Base-by-base conservation (phyloP, 2,329 filamentous ascomycete genomes). In the Penicillium italicum region DNA sequence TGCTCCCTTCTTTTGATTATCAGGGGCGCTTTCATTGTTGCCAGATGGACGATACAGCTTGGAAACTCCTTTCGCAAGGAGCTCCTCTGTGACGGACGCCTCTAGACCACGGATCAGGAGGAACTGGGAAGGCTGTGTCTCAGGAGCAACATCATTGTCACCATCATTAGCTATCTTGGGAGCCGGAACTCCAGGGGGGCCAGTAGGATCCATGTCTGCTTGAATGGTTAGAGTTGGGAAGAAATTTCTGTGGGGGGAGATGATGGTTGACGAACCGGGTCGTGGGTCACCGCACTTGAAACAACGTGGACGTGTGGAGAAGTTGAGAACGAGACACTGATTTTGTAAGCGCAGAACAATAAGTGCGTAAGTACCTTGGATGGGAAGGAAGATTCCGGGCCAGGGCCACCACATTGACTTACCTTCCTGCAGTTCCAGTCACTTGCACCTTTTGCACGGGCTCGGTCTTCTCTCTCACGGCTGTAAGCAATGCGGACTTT, bases 21-120 rank as follows among this genome's bases (percentile, higher is more conserved):
- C 57, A 61, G 64, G 73, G 59, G 62, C 75, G 16, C 26, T 62
- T 11, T 74, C 69, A 4, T 59, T 60, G 20, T 56, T 64, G 74
- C 63, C 76, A 10, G 70, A 59, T 0, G 80, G 80, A 60, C 85
- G 87, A 66, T 90, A 89, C 4, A 95, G 79, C 62, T 89, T 90
- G 64, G 85, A 83, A 47, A 91, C 83, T 24, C 89, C 90, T 54
- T 84, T 85, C 1, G 86, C 87, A 10, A 95, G 78, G 45, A 89
- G 77, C 53, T 88, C 84, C 71, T 93, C 90, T 7, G 81, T 88
- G 6, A 90, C 84, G 14, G 87, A 86, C 0, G 82, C 75, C 31
- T 90, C 85, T 7, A 95, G 76, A 8, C 86, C 86, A 57, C 89
- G 85, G 24, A 94, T 78, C 5, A 94, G 83, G 20, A 94, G 75